Percentiles rank a stretch among this genome's conserved stretches.
Evolutionary conservation across 306 rosid genomes (phyloP).

Genomic region (Pyrus bretschneideri): DNA sequence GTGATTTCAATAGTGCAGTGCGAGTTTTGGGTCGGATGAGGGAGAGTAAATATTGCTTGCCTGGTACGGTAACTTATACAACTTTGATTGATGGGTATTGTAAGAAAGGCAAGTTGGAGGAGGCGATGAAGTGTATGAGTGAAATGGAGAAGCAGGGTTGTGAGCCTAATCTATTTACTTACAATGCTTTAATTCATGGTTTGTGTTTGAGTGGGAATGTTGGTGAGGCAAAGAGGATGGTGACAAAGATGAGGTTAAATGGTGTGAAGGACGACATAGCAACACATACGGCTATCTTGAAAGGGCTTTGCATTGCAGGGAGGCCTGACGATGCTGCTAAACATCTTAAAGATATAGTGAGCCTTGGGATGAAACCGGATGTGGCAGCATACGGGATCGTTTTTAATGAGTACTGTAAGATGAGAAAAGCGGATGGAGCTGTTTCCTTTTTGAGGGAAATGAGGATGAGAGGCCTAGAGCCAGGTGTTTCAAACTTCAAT

Average conservation of each 20-base stretch:
- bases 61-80: constrained; percentile 41
- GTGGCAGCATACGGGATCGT: constrained; percentile 34
- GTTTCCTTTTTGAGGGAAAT: constrained; percentile 41
- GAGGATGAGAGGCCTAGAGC: constrained; percentile 32
- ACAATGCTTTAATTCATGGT: constrained; percentile 45
- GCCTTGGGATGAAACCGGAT: constrained; percentile 31
- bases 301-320: constrained; percentile 43
- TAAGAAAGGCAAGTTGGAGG: constrained; percentile 29
- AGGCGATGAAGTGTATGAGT: constrained; percentile 30
- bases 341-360: constrained; percentile 31
- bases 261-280: constrained; percentile 40
- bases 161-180: constrained; percentile 36
- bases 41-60: constrained; percentile 23
- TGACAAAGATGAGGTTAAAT: constrained; percentile 44
- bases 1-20: constrained; percentile 37
- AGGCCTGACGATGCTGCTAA: constrained; percentile 35
- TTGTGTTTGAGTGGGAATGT: constrained; percentile 40
- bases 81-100: constrained; percentile 50
- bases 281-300: constrained; percentile 40
- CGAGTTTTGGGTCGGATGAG: constrained; percentile 18
- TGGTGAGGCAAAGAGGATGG: constrained; percentile 42
- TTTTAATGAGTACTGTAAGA: constrained; percentile 39
- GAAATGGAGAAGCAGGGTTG: constrained; percentile 38
- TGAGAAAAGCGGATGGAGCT: constrained; percentile 31
- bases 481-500: constrained; percentile 39